Evolutionary conservation across 768 basidiomycete species (phyloP), one percentile per base, ranked within the genome.

Genomic region (Multifurca ochricompacta): DNA sequence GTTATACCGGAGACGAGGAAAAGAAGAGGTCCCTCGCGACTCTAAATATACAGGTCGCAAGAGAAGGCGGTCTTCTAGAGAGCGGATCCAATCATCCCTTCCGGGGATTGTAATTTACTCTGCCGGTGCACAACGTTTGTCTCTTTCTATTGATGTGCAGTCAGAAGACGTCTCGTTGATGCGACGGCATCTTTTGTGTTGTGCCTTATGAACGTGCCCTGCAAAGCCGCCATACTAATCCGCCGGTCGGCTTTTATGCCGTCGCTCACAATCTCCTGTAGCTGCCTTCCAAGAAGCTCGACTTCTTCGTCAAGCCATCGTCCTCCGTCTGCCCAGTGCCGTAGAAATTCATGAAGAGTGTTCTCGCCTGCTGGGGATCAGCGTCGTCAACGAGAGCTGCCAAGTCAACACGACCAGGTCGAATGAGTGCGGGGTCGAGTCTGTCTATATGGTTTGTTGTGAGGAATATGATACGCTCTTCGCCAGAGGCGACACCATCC

Each of bases 391-490:
- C 78, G 34, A 87, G 70, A 60, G 89, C 80, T 25, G 81, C 77
- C 42, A 97, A 68, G 68, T 99, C 96, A 39, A 99, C 94, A 9
- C 96, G 81, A 16, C 96, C 96, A 0, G 96, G 95, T 47, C 96
- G 83, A 65, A 98, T 91, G 42, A 99, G 80, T 0, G 95, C 96
- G 6, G 91, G 86, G 69, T 99, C 96, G 32, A 99, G 80, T 58
- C 76, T 78, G 56, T 88, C 82, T 50, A 89, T 67, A 63, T 98
- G 96, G 68, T 99, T 99, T n/a, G 96, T 98, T 0, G 96, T 99
- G 85, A 99, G 89, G 71, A 99, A 99, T 32, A 99, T 81, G 66
- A 99, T 85, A n/a, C 96, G 84, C 64, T 96, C 93, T 71, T 97
- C 94, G 37, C 93, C 91, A 10, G 95, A 96, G 4, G 92, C 95